Conservation (phyloP, 1,284 basidiomycete genomes). For the Leccinum fuscescens region DNA sequence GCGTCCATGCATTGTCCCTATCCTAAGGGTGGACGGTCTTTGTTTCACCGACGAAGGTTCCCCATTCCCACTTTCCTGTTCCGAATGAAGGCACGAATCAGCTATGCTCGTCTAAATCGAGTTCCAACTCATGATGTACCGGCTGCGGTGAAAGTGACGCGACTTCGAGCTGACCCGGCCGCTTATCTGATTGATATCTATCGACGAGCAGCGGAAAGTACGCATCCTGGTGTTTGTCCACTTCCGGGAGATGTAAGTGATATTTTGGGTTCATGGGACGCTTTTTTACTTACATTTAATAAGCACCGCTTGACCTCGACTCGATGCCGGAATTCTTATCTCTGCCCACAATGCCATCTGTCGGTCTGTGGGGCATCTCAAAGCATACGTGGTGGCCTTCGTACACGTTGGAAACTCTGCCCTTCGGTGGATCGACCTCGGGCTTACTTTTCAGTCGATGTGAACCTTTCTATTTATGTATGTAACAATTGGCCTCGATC, state of each 20-base stretch:
- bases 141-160: background rate
- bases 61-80: background rate
- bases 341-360: background rate
- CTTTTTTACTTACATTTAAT: background rate
- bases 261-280: background rate
- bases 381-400: too few relatives aligned
- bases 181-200: background rate
- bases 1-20: too few relatives aligned
- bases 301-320: background rate
- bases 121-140: background rate
- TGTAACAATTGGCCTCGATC: background rate
- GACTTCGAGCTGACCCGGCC: background rate
- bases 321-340: background rate
- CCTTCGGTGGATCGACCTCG: too few relatives aligned
- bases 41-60: background rate
- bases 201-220: background rate
- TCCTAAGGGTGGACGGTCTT: background rate
- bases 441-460: too few relatives aligned
- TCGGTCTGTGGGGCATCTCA: background rate
- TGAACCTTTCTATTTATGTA: background rate
- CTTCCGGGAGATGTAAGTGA: background rate
- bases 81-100: background rate
- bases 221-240: background rate
- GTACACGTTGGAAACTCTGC: too few relatives aligned
- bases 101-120: background rate